Percentiles rank a stretch among this genome's conserved stretches.
phyloP scores from a whole-genome alignment of 2,329 filamentous ascomycete genomes.

The Davidsoniella neocaledoniae region DNA sequence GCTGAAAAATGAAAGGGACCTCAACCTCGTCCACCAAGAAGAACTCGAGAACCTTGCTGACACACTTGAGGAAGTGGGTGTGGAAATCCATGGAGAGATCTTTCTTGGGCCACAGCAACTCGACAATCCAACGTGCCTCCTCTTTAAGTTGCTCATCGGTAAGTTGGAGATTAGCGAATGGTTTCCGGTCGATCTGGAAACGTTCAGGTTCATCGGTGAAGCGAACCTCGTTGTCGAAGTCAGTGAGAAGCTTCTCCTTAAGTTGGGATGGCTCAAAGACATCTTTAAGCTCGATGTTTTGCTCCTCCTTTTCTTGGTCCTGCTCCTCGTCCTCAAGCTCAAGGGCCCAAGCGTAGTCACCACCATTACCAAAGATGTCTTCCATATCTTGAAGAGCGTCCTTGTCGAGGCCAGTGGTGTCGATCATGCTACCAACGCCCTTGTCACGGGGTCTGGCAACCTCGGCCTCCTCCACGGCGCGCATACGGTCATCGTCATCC shows the following conservation, averaged over 20 bases:
- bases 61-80: slow-evolving; percentile 69
- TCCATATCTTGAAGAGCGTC: slow-evolving; percentile 92
- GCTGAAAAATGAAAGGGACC: slow-evolving; percentile 94
- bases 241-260: slow-evolving; percentile 83
- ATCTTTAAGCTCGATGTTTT: slow-evolving; percentile 83
- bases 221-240: slow-evolving; percentile 84
- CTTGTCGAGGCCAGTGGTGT: slow-evolving; percentile 75
- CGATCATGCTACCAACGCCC: slow-evolving; percentile 52
- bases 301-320: slow-evolving; percentile 59
- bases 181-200: slow-evolving; percentile 78
- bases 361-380: slow-evolving; percentile 85
- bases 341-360: slow-evolving; percentile 89
- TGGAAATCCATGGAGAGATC: slow-evolving; percentile 54
- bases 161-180: slow-evolving; percentile 69
- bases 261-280: slow-evolving; percentile 96
- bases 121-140: slow-evolving; percentile 82
- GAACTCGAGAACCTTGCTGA: slow-evolving; percentile 86
- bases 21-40: slow-evolving; percentile 90
- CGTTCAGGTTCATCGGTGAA: slow-evolving; percentile 81
- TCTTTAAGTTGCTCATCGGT: slow-evolving; percentile 75
- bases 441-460: slow-evolving; percentile 66
- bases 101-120: slow-evolving; percentile 80
- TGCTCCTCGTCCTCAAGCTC: slow-evolving; percentile 78
- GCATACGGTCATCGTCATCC: slow-evolving; percentile 52
- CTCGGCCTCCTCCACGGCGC: slow-evolving; percentile 70